Evolutionary conservation across 108 stramenopile species (phyloP), one percentile per base, ranked within the genome.

Genomic region (Seminavis robusta): DNA sequence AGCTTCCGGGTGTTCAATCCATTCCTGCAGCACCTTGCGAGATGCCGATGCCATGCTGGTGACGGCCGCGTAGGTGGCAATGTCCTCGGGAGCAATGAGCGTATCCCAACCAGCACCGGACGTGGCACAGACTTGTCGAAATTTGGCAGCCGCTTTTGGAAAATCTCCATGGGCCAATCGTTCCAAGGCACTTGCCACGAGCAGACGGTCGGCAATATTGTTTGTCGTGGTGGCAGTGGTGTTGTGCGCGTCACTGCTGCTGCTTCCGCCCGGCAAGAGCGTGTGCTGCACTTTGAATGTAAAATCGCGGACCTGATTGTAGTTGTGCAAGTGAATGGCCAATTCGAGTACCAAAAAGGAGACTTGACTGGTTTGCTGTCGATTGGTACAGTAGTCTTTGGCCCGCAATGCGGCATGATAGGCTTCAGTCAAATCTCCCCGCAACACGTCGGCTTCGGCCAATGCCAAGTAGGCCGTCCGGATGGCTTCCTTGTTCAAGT

Each of bases 401-500:
- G 57, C 38, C 49, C 79, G 68, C 44, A 74, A 52, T 5, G 68
- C 54, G 68, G 53, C 41, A 36, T 61, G 33, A 43, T 59, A 56
- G 36, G 79, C 73, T 59, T 80, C 68, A 31, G 61, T 52, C 59
- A 78, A 55, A 29, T 78, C 74, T 23, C 86, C 83, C 41, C 67
- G 71, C 55, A 61, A 24, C 7, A 47, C 20, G 33, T 70, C 50
- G 42, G 61, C 50, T 40, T 59, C 41, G 30, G 71, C 67, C 63
- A 80, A 71, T 7, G 74, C 75, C 56, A 88, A 36, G 33, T 79
- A 74, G 19, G 86, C 90, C 4, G 53, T 74, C 9, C 86, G 74
- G 55, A 92, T 92, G 29, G 80, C 77, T 52, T 88, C 90, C 67
- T 84, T 88, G 70, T 84, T 67, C 52, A 92, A 47, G 47, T 84